Evolutionary conservation across 2,329 filamentous ascomycete genomes (phyloP).

Genomic region (Diaporthe aspalathi): DNA sequence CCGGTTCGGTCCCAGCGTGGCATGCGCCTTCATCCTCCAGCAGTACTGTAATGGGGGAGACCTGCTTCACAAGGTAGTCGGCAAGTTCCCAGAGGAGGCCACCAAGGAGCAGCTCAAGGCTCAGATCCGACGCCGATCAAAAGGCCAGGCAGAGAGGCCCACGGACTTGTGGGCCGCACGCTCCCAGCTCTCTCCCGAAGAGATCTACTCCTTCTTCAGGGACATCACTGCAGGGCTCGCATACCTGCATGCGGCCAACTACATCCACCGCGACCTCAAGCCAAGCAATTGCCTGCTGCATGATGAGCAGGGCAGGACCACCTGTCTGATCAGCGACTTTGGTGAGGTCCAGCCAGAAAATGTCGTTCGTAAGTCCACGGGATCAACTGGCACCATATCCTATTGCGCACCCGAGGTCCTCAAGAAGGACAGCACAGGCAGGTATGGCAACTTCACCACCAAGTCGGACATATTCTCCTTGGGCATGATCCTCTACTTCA

Average conservation of each 20-base stretch:
- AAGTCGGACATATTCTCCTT: conserved; percentile 99
- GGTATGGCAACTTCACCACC: conserved; percentile 91
- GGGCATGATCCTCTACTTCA: conserved; percentile 98
- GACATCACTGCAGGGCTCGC: conserved; percentile 93
- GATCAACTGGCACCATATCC: conserved; percentile 94
- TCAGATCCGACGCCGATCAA: conserved; percentile 83
- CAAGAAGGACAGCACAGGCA: conserved; percentile 73
- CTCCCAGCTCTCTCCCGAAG: conserved; percentile 75
- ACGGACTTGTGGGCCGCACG: conserved; percentile 56
- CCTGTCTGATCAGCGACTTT: conserved; percentile 95
- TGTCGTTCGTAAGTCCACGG: conserved; percentile 85
- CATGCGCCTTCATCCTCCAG: conserved; percentile 95
- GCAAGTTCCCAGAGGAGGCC: conserved; percentile 69
- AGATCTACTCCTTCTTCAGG: conserved; percentile 96
- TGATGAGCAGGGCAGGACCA: conserved; percentile 71
- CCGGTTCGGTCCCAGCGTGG: conserved; percentile 89
- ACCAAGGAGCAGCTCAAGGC: conserved; percentile 91
- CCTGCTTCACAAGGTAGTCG: conserved; percentile 86
- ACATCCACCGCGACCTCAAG: conserved; percentile 96
- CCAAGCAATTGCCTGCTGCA: conserved; percentile 95
- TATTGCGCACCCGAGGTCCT: conserved; percentile 98
- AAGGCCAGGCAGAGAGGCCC: conserved; percentile 76
- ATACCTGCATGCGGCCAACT: conserved; percentile 89
- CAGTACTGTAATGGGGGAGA: conserved; percentile 98
- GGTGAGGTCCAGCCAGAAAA: conserved; percentile 93